Conservation (phyloP, 176 grass and related monocot species). For the Phyllostachys edulis region DNA sequence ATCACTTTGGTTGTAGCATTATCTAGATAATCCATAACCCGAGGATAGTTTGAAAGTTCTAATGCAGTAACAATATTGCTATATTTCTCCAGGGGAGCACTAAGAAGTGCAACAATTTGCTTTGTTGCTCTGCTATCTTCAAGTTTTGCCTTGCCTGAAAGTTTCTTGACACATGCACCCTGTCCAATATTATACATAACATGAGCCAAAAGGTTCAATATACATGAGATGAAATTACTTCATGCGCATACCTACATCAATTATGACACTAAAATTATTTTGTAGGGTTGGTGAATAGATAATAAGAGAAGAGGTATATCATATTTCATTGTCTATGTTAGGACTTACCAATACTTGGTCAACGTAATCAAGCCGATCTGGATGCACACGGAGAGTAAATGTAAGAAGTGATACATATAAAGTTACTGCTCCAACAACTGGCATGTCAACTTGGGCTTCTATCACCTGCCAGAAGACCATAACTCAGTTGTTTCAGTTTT, state of each 20-base stretch:
- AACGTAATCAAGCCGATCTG: conserved; percentile 99
- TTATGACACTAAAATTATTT: background rate
- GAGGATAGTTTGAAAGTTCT: conserved; percentile 97
- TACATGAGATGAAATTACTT: background rate
- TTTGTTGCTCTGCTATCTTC: conserved; percentile 94
- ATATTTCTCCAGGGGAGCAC: conserved; percentile 96
- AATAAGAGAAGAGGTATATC: background rate
- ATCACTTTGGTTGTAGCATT: conserved; percentile 97
- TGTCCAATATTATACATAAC: conserved; percentile 47
- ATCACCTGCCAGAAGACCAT: conserved; percentile 72
- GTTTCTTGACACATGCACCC: conserved; percentile 98
- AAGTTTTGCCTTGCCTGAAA: conserved; percentile 88
- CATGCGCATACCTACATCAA: background rate
- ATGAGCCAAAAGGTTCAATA: conserved; percentile 26
- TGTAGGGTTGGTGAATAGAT: conserved; percentile 13
- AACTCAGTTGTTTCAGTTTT: conserved; percentile 13
- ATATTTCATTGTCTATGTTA: background rate
- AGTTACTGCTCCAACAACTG: conserved; percentile 85
- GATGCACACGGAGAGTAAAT: conserved; percentile 96
- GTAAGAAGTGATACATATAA: conserved; percentile 95
- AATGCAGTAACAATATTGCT: conserved; percentile 94
- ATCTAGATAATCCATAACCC: conserved; percentile 98
- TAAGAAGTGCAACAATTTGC: conserved; percentile 98
- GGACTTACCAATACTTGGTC: conserved; percentile 92
- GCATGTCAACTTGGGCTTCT: conserved; percentile 98